phyloP scores from a whole-genome alignment of 2,329 filamentous ascomycete species.

The Ascosphaera aggregata region DNA sequence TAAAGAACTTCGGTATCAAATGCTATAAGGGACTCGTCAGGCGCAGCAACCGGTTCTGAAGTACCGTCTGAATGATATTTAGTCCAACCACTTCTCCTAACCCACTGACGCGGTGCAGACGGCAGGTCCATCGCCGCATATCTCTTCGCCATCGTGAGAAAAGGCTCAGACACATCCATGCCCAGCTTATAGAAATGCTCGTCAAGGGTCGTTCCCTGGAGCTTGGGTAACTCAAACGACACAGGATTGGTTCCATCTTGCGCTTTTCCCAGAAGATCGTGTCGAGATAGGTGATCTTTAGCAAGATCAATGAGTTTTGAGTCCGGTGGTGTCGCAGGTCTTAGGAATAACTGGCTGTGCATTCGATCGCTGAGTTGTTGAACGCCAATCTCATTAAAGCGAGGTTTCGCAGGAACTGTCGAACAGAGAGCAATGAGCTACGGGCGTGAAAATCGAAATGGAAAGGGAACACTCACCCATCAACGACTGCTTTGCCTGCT shows the following conservation, averaged over 20 bases:
- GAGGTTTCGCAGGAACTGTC: constrained; percentile 29
- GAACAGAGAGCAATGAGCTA: too few relatives aligned
- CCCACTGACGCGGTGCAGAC: constrained; percentile 47
- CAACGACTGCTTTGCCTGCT: too few relatives aligned
- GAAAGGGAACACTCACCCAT: too few relatives aligned
- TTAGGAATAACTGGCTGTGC: constrained; percentile 59
- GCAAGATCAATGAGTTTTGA: constrained; percentile 57
- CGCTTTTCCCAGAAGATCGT: constrained; percentile 79
- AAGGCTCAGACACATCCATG: constrained; percentile 68
- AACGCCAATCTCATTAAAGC: constrained; percentile 82
- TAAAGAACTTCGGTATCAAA: constrained; percentile 97
- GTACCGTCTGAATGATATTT: constrained; percentile 61
- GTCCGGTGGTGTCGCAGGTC: constrained; percentile 29
- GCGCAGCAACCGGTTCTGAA: constrained; percentile 48
- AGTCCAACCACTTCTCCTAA: constrained; percentile 68
- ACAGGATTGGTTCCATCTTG: constrained; percentile 53
- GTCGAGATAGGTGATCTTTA: constrained; percentile 56
- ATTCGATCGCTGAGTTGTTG: constrained; percentile 78
- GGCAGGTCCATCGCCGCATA: constrained; percentile 41
- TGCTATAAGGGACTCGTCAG: constrained; percentile 59
- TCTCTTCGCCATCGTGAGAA: constrained; percentile 46
- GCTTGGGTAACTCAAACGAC: constrained; percentile 58
- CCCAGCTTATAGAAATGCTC: constrained; percentile 88
- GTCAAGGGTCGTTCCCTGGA: constrained; percentile 64
- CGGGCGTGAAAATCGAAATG: too few relatives aligned